Evolutionary conservation across 345 rosid genomes (phyloP).

Genomic region (Abelmoschus esculentus): DNA sequence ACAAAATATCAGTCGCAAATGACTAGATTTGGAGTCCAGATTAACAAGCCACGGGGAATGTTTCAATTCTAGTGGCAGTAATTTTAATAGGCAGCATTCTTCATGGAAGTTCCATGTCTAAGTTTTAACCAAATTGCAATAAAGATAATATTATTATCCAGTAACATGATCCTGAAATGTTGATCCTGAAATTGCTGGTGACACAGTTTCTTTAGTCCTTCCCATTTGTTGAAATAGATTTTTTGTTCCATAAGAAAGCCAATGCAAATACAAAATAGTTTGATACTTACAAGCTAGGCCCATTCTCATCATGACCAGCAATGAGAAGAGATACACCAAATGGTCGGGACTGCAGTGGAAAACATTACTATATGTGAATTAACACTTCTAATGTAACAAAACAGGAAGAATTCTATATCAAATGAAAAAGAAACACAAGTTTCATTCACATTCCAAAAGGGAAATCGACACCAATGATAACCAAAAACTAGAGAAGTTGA

Average conservation of each 20-base stretch:
- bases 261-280: neutral
- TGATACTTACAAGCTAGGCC: constrained; percentile 82
- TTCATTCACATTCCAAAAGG: neutral
- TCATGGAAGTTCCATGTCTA: neutral
- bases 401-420: neutral
- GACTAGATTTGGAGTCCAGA: neutral
- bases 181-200: no score
- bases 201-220: no score
- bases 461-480: neutral
- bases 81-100: neutral
- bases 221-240: neutral
- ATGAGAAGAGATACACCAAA: constrained; percentile 98
- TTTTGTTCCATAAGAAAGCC: neutral
- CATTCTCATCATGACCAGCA: constrained; percentile 96
- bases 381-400: neutral
- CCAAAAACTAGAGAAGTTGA: neutral
- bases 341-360: constrained; percentile 74
- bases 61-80: neutral
- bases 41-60: neutral
- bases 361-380: neutral
- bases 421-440: neutral
- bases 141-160: no score
- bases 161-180: no score
- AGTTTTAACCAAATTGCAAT: no score
- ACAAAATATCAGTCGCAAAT: no score